A percentile compares a stretch with the other conserved stretches of the same genome.
phyloP scores from a whole-genome alignment of 306 rosid species.

The Fragaria iinumae region DNA sequence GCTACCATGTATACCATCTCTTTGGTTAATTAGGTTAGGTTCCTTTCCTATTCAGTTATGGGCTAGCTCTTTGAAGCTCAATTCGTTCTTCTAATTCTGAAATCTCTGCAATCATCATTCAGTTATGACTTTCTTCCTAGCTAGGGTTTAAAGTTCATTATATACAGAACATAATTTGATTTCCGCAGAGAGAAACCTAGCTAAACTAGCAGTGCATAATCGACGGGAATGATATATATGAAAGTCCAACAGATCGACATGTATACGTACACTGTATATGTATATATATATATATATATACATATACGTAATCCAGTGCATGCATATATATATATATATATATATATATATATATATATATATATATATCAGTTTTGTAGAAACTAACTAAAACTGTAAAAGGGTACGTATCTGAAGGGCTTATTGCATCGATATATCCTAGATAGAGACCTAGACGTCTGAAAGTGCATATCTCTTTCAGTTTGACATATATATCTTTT shows the following conservation, averaged over 20 bases:
- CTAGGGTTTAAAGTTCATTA: not conserved
- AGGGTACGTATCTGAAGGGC: too few relatives aligned
- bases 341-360: too few relatives aligned
- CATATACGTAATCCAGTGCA: not conserved
- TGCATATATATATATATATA: too few relatives aligned
- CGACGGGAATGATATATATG: not conserved
- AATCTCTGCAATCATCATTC: not conserved
- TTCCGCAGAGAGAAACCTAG: not conserved
- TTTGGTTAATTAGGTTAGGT: not conserved
- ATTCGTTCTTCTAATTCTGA: not conserved
- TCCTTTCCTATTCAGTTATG: slow-evolving; percentile 2
- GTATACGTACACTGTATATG: too few relatives aligned
- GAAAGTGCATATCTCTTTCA: not conserved
- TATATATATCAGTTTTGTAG: not conserved
- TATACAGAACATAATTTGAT: not conserved
- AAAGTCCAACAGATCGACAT: too few relatives aligned
- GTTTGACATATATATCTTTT: not conserved
- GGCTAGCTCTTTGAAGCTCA: not conserved
- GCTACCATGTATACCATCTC: too few relatives aligned
- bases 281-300: too few relatives aligned
- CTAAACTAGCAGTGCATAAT: not conserved
- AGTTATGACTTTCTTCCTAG: not conserved
- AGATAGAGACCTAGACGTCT: not conserved
- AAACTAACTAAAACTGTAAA: not conserved
- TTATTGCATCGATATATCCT: not conserved